These are phyloP conservation scores for Colletotrichum truncatum DNA, from an alignment of 2,329 filamentous ascomycete genomes.

Conservation along the genomic window DNA sequence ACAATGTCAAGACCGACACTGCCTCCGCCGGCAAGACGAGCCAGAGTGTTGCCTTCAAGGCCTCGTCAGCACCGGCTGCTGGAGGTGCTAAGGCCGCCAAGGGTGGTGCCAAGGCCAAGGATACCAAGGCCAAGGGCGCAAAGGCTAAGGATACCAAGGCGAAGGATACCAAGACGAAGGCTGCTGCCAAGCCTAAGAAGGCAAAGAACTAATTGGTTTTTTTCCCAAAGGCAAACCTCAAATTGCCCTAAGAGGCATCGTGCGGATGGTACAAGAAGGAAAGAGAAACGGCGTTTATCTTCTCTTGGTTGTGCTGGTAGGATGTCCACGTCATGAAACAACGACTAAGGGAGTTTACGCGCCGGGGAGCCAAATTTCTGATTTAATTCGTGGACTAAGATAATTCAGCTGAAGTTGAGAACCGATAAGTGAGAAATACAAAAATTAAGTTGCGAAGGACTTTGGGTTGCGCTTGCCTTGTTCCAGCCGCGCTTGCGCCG, in stretches of 20 bases:
- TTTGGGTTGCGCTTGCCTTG: not conserved
- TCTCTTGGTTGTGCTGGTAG: not conserved
- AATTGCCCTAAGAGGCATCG: not conserved
- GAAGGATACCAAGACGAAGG: not conserved
- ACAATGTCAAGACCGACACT: conserved; percentile 55
- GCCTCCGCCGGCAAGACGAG: conserved; percentile 44
- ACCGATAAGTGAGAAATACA: not conserved
- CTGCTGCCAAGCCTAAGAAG: not conserved
- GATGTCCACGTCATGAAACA: not conserved
- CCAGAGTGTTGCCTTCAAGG: conserved; percentile 46
- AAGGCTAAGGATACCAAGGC: not conserved
- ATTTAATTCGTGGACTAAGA: conserved; percentile 11
- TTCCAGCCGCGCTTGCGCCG: not conserved
- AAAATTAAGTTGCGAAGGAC: not conserved
- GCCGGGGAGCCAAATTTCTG: conserved; percentile 13
- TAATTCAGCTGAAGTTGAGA: conserved; percentile 21
- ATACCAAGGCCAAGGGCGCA: not conserved
- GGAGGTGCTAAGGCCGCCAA: not conserved
- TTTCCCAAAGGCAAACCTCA: not conserved
- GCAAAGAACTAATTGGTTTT: not conserved
- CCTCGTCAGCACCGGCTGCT: conserved; percentile 23
- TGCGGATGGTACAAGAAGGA: not conserved
- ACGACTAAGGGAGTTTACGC: conserved; percentile 6
- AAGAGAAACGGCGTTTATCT: not conserved
- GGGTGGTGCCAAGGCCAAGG: not conserved